phyloP scores from a whole-genome alignment of 2,329 filamentous ascomycete genomes.

The Setomelanomma holmii region DNA sequence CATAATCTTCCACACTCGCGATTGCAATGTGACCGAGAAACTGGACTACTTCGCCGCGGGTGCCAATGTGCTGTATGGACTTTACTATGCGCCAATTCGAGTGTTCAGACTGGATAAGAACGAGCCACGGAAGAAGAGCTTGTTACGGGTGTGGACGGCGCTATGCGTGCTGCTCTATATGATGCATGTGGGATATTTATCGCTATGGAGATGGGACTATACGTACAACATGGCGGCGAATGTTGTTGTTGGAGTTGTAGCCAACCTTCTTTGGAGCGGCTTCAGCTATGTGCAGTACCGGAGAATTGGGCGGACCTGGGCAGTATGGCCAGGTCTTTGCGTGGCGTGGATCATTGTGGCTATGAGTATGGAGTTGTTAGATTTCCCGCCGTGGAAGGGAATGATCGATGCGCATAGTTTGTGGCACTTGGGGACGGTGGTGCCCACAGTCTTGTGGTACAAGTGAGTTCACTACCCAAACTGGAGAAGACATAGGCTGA shows the following conservation, averaged over 20 bases:
- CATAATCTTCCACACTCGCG: constrained; percentile 89
- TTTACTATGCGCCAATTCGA: constrained; percentile 84
- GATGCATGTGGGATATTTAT: constrained; percentile 82
- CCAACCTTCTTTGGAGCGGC: constrained; percentile 84
- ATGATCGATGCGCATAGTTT: constrained; percentile 91
- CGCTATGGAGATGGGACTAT: constrained; percentile 90
- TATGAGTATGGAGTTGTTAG: constrained; percentile 94
- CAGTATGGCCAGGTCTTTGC: constrained; percentile 86
- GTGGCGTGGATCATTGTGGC: constrained; percentile 90
- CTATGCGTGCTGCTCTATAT: constrained; percentile 75
- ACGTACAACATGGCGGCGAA: constrained; percentile 98
- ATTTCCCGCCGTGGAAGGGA: constrained; percentile 85
- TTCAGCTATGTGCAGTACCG: constrained; percentile 80
- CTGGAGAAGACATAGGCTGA: constrained; percentile 17
- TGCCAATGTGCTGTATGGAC: constrained; percentile 85
- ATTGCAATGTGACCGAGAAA: constrained; percentile 86
- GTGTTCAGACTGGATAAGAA: constrained; percentile 80
- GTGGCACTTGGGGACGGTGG: constrained; percentile 94
- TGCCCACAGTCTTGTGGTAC: constrained; percentile 89
- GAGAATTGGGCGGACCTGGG: constrained; percentile 76
- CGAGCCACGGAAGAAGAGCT: constrained; percentile 55
- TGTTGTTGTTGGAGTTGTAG: constrained; percentile 77
- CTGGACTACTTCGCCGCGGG: constrained; percentile 96
- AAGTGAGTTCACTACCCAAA: constrained; percentile 68
- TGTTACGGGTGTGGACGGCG: constrained; percentile 77